Conservation (phyloP, 176 grass and related monocot species). For the Bolboschoenus planiculmis region DNA sequence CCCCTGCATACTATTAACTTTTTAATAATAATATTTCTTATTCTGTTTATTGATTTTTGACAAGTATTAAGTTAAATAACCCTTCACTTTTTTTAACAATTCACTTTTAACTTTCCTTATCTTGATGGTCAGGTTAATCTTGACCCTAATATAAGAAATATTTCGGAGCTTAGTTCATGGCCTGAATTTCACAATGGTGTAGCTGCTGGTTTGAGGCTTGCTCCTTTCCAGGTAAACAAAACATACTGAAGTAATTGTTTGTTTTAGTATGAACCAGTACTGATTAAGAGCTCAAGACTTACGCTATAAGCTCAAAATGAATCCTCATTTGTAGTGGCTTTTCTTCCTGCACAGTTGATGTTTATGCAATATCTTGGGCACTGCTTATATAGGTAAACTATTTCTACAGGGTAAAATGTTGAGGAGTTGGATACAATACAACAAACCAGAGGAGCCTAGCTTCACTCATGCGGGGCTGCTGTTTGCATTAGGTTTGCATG, state of each 20-base stretch:
- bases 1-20: not conserved
- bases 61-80: not conserved
- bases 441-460: slow-evolving; percentile 83
- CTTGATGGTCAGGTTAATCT: slow-evolving; percentile 74
- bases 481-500: slow-evolving; percentile 92
- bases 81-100: not conserved
- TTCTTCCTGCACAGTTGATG: not conserved
- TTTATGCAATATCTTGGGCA: not conserved
- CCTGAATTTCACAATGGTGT: slow-evolving; percentile 97
- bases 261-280: not conserved
- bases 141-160: slow-evolving; percentile 72
- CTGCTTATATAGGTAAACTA: slow-evolving; percentile 8
- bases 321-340: not conserved
- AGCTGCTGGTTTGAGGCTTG: slow-evolving; percentile 87
- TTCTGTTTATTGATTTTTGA: not conserved
- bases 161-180: slow-evolving; percentile 82
- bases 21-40: not conserved
- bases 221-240: slow-evolving; percentile 80
- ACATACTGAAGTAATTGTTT: not conserved
- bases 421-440: slow-evolving; percentile 95
- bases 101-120: slow-evolving; percentile 14
- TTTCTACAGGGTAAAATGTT: slow-evolving; percentile 84
- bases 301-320: not conserved
- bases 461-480: slow-evolving; percentile 91
- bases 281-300: not conserved